phyloP scores from a whole-genome alignment of 176 grass and related monocot genomes.

The Typha latifolia region DNA sequence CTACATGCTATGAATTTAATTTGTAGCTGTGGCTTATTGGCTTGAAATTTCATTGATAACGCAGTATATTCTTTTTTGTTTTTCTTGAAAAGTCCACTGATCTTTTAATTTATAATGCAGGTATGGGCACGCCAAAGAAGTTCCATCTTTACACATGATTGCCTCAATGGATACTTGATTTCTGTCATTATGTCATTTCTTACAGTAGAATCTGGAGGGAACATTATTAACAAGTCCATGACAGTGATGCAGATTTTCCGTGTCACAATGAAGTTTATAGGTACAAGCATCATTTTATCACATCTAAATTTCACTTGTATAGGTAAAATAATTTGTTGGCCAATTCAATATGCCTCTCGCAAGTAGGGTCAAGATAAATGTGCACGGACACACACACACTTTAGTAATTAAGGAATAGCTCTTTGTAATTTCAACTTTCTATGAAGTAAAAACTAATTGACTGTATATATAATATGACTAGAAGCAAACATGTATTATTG shows the following conservation, averaged over 20 bases:
- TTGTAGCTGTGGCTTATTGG: too few relatives aligned
- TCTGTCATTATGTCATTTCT: slow-evolving; percentile 53
- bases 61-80: not conserved
- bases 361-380: too few relatives aligned
- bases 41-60: too few relatives aligned
- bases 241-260: slow-evolving; percentile 60
- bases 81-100: slow-evolving; percentile 4
- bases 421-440: too few relatives aligned
- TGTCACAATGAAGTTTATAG: slow-evolving; percentile 60
- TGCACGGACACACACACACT: too few relatives aligned
- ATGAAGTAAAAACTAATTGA: too few relatives aligned
- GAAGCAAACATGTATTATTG: too few relatives aligned
- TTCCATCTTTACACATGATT: slow-evolving; percentile 66
- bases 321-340: not conserved
- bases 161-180: slow-evolving; percentile 92
- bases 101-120: slow-evolving; percentile 40
- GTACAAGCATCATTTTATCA: slow-evolving; percentile 28
- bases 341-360: too few relatives aligned
- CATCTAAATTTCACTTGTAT: slow-evolving; percentile 10
- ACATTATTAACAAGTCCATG: slow-evolving; percentile 64
- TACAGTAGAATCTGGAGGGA: slow-evolving; percentile 49
- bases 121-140: slow-evolving; percentile 90
- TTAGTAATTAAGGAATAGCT: too few relatives aligned
- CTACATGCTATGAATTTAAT: too few relatives aligned
- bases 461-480: too few relatives aligned